Percentiles rank a stretch among this genome's conserved stretches.
Conservation (phyloP, 768 basidiomycete genomes). For the Leucosporidium creatinivorum region DNA sequence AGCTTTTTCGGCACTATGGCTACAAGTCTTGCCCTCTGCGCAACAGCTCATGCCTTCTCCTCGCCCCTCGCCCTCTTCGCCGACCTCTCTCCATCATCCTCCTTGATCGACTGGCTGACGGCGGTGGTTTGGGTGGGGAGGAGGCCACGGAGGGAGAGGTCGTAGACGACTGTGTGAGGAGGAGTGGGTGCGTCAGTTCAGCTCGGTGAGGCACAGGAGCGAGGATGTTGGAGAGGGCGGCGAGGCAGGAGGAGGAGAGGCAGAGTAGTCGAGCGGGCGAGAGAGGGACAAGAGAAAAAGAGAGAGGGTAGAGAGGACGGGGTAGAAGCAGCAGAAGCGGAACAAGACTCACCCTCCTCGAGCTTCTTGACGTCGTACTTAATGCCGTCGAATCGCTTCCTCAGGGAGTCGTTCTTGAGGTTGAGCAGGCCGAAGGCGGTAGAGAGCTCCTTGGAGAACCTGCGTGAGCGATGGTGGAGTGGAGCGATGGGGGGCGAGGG, state of each 20-base stretch:
- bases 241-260: too few species aligned
- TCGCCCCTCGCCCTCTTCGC: conserved; percentile 1
- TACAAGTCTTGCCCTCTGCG: too few species aligned
- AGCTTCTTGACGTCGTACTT: conserved; percentile 47
- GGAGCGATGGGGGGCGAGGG: too few species aligned
- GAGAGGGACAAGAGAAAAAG: too few species aligned
- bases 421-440: conserved; percentile 41
- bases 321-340: background rate
- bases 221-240: background rate
- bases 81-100: background rate
- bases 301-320: too few species aligned
- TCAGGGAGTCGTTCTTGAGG: conserved; percentile 45
- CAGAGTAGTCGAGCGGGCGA: too few species aligned
- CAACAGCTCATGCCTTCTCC: too few species aligned
- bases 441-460: conserved; percentile 46
- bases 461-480: background rate
- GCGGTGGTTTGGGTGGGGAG: conserved; percentile 8
- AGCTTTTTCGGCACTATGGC: too few species aligned
- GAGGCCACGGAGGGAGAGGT: conserved; percentile 42
- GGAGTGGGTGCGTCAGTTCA: background rate
- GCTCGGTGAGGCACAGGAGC: background rate
- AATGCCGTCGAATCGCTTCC: conserved; percentile 44
- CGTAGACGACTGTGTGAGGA: conserved; percentile 40
- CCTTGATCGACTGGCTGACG: background rate
- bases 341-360: conserved; percentile 39